Conservation (phyloP, 345 rosid species). For the Draba incana region DNA sequence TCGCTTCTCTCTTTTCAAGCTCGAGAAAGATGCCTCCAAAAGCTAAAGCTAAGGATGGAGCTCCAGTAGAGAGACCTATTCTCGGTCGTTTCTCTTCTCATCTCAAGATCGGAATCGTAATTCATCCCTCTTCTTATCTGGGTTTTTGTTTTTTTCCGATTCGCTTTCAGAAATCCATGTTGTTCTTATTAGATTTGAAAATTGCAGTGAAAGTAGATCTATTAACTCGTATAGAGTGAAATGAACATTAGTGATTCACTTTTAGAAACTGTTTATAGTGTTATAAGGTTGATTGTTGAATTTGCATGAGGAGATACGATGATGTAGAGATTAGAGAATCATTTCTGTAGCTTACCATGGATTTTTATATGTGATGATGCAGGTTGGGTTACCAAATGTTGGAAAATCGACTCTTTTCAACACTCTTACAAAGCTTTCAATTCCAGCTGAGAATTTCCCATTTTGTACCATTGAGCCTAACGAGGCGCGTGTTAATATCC, state of each 20-base stretch:
- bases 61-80: constrained; percentile 85
- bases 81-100: constrained; percentile 99
- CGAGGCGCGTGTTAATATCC: constrained; percentile 88
- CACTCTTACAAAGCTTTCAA: constrained; percentile 86
- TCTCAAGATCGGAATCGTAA: constrained; percentile 97
- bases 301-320: background rate
- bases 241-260: constrained; percentile 11
- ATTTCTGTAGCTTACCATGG: background rate
- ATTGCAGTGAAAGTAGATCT: constrained; percentile 18
- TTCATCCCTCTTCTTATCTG: background rate
- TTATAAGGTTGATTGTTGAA: constrained; percentile 1
- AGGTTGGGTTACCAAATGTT: constrained; percentile 98
- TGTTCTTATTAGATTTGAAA: background rate
- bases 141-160: background rate
- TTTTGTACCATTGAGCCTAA: constrained; percentile 98
- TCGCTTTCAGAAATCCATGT: background rate
- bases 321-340: constrained; percentile 2
- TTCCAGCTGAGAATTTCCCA: constrained; percentile 98
- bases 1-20: constrained; percentile 2
- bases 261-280: constrained; percentile 4
- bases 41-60: constrained; percentile 88
- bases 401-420: constrained; percentile 98
- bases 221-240: constrained; percentile 2
- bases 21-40: constrained; percentile 85
- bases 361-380: constrained; percentile 21